Evolutionary conservation across 2,329 filamentous ascomycete genomes (phyloP), one percentile per base, ranked within the genome.

Genomic region (Diaporthe citrichinensis): DNA sequence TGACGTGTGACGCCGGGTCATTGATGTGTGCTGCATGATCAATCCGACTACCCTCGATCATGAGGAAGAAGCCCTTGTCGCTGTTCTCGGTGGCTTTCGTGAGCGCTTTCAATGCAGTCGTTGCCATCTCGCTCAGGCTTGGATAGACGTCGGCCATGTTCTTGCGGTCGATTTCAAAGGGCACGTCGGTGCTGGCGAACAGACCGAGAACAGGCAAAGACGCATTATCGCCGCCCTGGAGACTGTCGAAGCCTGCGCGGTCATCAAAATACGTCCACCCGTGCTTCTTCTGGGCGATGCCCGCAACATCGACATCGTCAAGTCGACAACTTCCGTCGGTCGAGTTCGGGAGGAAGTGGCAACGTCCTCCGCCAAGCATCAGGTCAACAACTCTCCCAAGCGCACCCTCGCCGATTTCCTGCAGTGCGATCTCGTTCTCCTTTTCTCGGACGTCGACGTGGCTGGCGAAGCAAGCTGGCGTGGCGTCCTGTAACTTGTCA

Each of bases 31-130:
- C 97, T 5, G 97, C 96, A 82, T 99, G 97, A 81, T 99, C 97
- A 80, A 99, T 98, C 57, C 97, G 90, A 80, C 95, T 98, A 6
- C 96, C 97, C 84, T 99, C 97, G 77, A 99, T 97, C 96, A 99
- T 98, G 80, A 99, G 88, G 85, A 99, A 99, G 88, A 98, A 99
- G 6, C 97, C 97, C 84, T 97, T 92, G 57, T 98, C 95, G 77
- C 91, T 95, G 81, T 96, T 88, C 81, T 91, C 88, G 0, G 97
- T 98, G 0, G 96, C 97, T 76, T 92, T 92, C 77, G 94, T 93
- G 34, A 99, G 90, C 1, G 94, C 92, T 20, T 89, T 91, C 77
- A 99, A 87, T 1, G 97, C 96, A 23, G 94, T 95, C 79, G 90
- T 89, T 12, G 96, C 92, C 95, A 98, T 98, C 84, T 98, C 96